Evolutionary conservation across 495 filamentous ascomycete genomes (phyloP).

Genomic region (Parachaetomium inaequale): DNA sequence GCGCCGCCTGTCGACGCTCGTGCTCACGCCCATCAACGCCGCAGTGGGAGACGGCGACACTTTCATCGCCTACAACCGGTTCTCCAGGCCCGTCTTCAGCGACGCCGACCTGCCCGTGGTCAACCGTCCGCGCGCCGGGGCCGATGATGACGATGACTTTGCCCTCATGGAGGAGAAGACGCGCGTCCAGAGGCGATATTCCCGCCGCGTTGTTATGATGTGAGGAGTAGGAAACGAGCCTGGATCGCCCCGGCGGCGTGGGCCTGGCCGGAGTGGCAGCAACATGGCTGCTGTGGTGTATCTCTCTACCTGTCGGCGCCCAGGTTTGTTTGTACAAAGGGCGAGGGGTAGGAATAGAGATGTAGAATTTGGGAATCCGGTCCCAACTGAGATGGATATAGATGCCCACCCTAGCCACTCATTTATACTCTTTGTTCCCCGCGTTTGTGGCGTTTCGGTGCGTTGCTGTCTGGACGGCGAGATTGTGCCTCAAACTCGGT

Average conservation of each 20-base stretch:
- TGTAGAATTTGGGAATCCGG: no score
- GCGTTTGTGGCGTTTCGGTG: no score
- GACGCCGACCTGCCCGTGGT: conserved; percentile 1
- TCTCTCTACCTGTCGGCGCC: no score
- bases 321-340: background rate
- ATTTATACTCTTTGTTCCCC: background rate
- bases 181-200: background rate
- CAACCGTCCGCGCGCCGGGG: no score
- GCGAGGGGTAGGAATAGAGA: background rate
- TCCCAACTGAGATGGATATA: no score
- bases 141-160: background rate
- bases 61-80: conserved; percentile 55
- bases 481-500: no score
- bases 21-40: conserved; percentile 52
- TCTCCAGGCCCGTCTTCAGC: conserved; percentile 43
- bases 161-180: background rate
- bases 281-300: no score
- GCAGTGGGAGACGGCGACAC: conserved; percentile 35
- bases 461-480: no score
- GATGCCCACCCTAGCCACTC: background rate
- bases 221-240: background rate
- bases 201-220: background rate
- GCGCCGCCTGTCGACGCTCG: conserved; percentile 46
- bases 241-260: no score
- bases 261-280: no score